Evolutionary conservation across 495 filamentous ascomycete species (phyloP), one percentile per base, ranked within the genome.

Genomic region (Penicillium salamii): DNA sequence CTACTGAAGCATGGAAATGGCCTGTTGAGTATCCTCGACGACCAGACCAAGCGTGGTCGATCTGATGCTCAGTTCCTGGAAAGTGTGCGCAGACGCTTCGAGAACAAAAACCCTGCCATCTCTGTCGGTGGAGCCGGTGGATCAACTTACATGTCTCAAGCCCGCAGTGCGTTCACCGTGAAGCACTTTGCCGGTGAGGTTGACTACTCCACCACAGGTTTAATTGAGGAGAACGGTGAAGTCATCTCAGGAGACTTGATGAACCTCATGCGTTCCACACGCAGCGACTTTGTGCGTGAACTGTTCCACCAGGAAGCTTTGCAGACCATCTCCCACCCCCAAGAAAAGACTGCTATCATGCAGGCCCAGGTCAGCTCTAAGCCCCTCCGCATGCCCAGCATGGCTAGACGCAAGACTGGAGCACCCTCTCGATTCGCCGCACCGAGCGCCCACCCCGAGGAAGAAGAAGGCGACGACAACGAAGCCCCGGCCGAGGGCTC

Each of bases 171-270:
- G 13, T 97, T 97, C 66, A 90, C 90, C 1, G 83, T 98, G 49
- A 91, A 87, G 59, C 93, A 98, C 68, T 98, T 91, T 63, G 91
- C 91, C 37, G 93, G 91, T 20, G 92, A 97, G 65, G 87, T 97
- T n/a, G 93, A 98, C 46, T 98, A 98, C 59, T 83, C 89, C 23
- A 79, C 89, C 51, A 81, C 81, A 52, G 90, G 89, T 13, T 71
- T 98, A 24, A 72, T 96, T 7, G 93, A 98, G 66, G 90, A 95
- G 67, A 97, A 97, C 51, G 90, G 90, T 42, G 93, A 98, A 64
- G 82, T 96, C 39, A 91, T 98, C 54, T 95, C 91, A 14, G 91
- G 90, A 19, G 93, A 98, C 63, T 70, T 98, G 51, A 90, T 98
- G 87, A 97, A 96, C 67, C 75, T 98, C 50, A 88, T 98, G 75